Conservation (phyloP, 2,329 filamentous ascomycete genomes). For the Xylaria arbuscula region DNA sequence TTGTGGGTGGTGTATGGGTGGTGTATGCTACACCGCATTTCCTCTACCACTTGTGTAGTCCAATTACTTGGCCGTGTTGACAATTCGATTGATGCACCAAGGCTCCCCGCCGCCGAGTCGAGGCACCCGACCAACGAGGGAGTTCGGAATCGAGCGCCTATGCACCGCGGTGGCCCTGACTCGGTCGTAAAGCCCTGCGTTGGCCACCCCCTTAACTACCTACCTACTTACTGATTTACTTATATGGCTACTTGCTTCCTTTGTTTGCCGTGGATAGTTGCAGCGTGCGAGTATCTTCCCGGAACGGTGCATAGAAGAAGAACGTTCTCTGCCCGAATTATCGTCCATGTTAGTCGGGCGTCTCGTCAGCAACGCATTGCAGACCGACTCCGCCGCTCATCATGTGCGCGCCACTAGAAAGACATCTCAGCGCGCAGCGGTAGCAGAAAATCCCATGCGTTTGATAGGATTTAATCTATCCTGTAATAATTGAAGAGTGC, state of each 20-base stretch:
- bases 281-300: slow-evolving; percentile 28
- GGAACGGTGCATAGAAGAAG: slow-evolving; percentile 17
- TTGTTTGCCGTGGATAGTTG: slow-evolving; percentile 41
- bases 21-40: slow-evolving; percentile 41
- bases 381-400: background rate
- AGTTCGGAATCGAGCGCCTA: background rate
- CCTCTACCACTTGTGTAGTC: slow-evolving; percentile 26
- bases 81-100: slow-evolving; percentile 38
- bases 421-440: background rate
- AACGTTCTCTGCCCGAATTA: background rate
- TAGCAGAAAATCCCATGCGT: background rate
- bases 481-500: background rate
- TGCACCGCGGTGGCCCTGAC: slow-evolving; percentile 15
- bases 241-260: slow-evolving; percentile 39
- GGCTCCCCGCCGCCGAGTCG: slow-evolving; percentile 42
- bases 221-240: background rate
- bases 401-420: background rate
- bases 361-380: background rate
- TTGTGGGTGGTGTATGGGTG: slow-evolving; percentile 12
- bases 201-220: background rate
- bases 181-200: slow-evolving; percentile 20
- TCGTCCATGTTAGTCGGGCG: background rate
- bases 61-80: slow-evolving; percentile 21
- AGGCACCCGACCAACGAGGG: slow-evolving; percentile 27
- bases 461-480: background rate